Conservation (phyloP, 306 rosid species). For the Castanea sativa region DNA sequence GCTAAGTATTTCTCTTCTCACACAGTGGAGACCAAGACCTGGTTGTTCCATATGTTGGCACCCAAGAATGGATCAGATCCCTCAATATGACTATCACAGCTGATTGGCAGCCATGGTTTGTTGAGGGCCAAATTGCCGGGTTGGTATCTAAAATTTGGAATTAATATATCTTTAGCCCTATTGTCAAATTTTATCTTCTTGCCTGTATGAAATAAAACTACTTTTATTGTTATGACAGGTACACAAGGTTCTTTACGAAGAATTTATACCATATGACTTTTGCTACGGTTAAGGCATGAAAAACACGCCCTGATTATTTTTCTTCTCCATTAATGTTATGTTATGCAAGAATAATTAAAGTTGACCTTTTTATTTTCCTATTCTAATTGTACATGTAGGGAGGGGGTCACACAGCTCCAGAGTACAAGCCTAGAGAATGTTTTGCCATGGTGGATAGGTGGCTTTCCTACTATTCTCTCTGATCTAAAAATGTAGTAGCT, state of each 20-base stretch:
- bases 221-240: not conserved
- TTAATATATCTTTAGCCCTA: not conserved
- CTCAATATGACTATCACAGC: conserved; percentile 35
- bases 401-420: conserved; percentile 37
- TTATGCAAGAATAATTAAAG: not conserved
- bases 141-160: conserved; percentile 1
- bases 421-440: conserved; percentile 25
- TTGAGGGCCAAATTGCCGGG: conserved; percentile 60
- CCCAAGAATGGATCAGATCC: conserved; percentile 46
- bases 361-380: not conserved
- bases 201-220: not conserved
- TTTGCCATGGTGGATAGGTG: conserved; percentile 26
- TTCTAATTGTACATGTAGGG: conserved; percentile 6
- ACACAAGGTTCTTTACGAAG: not conserved
- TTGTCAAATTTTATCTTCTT: not conserved
- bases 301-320: not conserved
- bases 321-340: not conserved
- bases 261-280: not conserved
- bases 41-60: conserved; percentile 23
- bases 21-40: conserved; percentile 53
- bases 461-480: conserved; percentile 9
- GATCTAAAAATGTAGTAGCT: not conserved
- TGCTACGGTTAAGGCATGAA: not conserved
- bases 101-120: conserved; percentile 55
- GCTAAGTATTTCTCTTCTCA: not conserved